phyloP scores from a whole-genome alignment of 495 filamentous ascomycete genomes.

The Penicillium taxi region DNA sequence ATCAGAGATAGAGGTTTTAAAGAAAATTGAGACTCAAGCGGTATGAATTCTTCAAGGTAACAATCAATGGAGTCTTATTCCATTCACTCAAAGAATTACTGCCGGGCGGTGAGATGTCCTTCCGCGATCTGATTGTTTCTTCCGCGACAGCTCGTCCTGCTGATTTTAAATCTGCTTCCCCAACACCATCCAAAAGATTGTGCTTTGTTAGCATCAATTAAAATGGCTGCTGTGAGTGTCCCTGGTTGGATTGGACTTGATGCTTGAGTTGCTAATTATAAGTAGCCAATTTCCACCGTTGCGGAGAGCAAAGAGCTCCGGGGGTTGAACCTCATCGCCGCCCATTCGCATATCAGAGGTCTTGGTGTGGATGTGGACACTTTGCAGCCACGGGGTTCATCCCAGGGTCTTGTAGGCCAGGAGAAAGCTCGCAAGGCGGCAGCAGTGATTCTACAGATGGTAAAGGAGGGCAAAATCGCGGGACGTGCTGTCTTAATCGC shows the following conservation, averaged over 20 bases:
- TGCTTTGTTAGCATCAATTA: conserved; percentile 5
- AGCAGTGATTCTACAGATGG: conserved; percentile 94
- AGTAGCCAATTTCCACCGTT: conserved; percentile 80
- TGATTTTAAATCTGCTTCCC: not conserved
- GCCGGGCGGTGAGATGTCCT: conserved; percentile 9
- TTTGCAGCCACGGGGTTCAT: conserved; percentile 74
- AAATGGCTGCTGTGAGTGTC: conserved; percentile 38
- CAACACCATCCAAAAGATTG: not conserved
- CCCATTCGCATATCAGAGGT: conserved; percentile 95
- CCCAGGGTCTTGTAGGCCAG: conserved; percentile 95
- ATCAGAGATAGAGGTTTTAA: too few relatives aligned
- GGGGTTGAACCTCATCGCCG: conserved; percentile 91
- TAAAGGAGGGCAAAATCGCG: conserved; percentile 96
- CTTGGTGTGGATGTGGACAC: conserved; percentile 90
- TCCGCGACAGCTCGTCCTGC: not conserved
- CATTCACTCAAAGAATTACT: conserved; percentile 5
- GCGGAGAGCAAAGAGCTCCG: conserved; percentile 90
- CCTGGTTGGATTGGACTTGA: not conserved
- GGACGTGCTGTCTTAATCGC: conserved; percentile 92
- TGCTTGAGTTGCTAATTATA: conserved; percentile 4
- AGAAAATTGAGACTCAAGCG: too few relatives aligned
- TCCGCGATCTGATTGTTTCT: not conserved
- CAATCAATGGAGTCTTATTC: too few relatives aligned
- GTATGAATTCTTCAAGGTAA: too few relatives aligned
- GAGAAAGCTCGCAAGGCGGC: conserved; percentile 94